A percentile compares a stretch with the other conserved stretches of the same genome.
Evolutionary conservation across 345 rosid genomes (phyloP).

Genomic region (Rhodamnia rubescens): DNA sequence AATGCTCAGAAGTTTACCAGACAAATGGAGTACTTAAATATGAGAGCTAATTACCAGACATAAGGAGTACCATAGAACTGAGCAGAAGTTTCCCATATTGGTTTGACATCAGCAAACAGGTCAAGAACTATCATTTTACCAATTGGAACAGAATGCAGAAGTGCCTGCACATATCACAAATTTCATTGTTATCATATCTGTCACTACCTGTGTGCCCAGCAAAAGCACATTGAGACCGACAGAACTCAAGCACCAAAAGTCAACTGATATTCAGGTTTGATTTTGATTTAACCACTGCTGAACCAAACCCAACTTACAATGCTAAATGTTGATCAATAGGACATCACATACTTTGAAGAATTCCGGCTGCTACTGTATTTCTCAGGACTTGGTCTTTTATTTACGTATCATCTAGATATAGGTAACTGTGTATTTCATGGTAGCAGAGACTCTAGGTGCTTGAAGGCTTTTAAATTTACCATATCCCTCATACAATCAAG

Average conservation of each 20-base stretch:
- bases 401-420: neutral
- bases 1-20: neutral
- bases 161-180: slow-evolving; percentile 54
- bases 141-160: slow-evolving; percentile 76
- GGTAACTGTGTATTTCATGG: neutral
- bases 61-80: slow-evolving; percentile 92
- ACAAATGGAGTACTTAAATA: neutral
- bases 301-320: neutral
- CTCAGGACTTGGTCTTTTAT: neutral
- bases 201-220: neutral
- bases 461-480: neutral
- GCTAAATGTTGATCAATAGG: neutral
- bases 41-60: slow-evolving; percentile 47
- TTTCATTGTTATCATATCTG: neutral
- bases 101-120: slow-evolving; percentile 87
- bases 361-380: neutral
- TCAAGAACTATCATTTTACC: slow-evolving; percentile 95
- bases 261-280: neutral
- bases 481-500: neutral
- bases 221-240: neutral
- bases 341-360: neutral
- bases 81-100: slow-evolving; percentile 74
- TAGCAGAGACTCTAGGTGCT: neutral
- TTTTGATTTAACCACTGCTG: neutral
- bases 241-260: neutral